phyloP scores from a whole-genome alignment of 2,329 filamentous ascomycete species.

The Neoarthrinium moseri region DNA sequence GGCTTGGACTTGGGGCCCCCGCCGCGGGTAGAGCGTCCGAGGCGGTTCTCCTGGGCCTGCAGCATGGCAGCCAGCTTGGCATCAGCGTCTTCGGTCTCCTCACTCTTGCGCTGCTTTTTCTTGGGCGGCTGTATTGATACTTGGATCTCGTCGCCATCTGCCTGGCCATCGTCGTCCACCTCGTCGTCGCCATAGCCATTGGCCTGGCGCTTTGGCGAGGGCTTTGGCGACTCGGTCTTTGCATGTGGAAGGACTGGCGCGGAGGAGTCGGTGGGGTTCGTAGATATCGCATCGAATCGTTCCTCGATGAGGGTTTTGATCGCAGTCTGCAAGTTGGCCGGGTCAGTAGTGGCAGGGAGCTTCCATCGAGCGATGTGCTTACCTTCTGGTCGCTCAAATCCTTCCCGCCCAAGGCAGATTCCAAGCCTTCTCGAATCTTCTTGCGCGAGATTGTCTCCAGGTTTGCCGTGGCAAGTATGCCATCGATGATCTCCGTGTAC shows the following conservation, averaged over 20 bases:
- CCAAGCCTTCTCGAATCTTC: conserved; percentile 57
- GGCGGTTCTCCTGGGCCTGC: conserved; percentile 86
- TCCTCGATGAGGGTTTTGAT: conserved; percentile 72
- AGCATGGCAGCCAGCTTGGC: conserved; percentile 83
- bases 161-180: conserved; percentile 28
- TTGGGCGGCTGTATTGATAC: conserved; percentile 47
- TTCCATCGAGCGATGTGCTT: conserved; percentile 5
- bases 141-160: conserved; percentile 41
- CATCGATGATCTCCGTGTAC: conserved; percentile 60
- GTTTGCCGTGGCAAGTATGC: conserved; percentile 56
- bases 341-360: not conserved
- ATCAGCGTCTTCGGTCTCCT: conserved; percentile 70
- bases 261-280: conserved; percentile 21
- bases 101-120: conserved; percentile 67
- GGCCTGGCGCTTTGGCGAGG: conserved; percentile 20
- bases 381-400: conserved; percentile 62
- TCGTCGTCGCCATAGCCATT: conserved; percentile 29
- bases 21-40: conserved; percentile 72
- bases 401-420: conserved; percentile 52
- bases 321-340: conserved; percentile 47
- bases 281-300: conserved; percentile 67
- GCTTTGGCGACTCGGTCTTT: conserved; percentile 14
- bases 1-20: conserved; percentile 54
- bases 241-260: conserved; percentile 15
- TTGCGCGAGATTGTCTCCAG: conserved; percentile 64